Base-by-base conservation (phyloP, 306 rosid species). In the Betula pendula region DNA sequence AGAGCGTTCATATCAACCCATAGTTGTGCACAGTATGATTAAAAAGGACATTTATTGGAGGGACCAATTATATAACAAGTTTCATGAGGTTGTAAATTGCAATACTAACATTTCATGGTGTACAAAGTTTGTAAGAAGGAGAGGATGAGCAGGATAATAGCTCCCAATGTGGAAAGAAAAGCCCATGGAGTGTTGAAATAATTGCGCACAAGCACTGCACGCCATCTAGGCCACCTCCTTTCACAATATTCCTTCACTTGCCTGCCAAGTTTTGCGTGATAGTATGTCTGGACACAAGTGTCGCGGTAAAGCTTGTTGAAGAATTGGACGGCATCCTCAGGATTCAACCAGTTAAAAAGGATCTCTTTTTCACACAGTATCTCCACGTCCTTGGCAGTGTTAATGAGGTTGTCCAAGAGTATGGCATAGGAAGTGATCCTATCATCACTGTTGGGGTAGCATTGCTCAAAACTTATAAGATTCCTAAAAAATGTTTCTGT, bases 121-220 rank as follows among this genome's bases (percentile, higher is more conserved):
- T 29, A 74, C 35, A 5, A 0, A 4, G 42, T 38, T 38, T 38
- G 42, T 38, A 38, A 5, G 8, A 5, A 38, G 8, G 42, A 5
- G 42, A 38, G 42, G 42, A 38, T 38, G 1, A 38, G 6, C 5
- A 38, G 42, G 8, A 38, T 38, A 35, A 35, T 0, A 3, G 40
- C 5, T 5, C 6, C 40, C 5, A 35, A 35, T 38, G 42, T 38
- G 42, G 42, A 38, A 38, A 38, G 42, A 38, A 5, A 0, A 38
- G 42, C 42, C 86, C 86, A 82, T 0, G 86, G 82, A 13, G 65
- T 48, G 3, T 22, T 35, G 29, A 82, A 78, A 59, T 82, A 52
- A 8, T 78, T 73, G 7, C 65, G 70, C 82, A 12, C 55, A 11
- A 67, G 73, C 20, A 31, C 55, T 15, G 17, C 56, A 24, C 73